Evolutionary conservation across 495 filamentous ascomycete species (phyloP).

Genomic region (Xylaria venustula): DNA sequence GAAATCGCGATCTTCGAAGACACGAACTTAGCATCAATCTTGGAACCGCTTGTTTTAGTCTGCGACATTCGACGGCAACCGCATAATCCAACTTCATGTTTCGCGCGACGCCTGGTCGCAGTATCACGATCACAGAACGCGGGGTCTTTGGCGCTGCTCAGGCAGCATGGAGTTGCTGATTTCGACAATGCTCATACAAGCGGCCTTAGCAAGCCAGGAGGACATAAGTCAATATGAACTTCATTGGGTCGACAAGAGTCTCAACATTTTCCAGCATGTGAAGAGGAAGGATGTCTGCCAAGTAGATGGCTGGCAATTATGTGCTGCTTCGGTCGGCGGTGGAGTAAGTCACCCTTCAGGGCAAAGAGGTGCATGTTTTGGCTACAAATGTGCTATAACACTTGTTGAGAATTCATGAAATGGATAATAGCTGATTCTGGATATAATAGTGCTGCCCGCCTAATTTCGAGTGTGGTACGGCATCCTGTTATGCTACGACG

Average conservation of each 20-base stretch:
- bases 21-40: not conserved
- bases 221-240: constrained; percentile 18
- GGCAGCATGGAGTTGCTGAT: constrained; percentile 26
- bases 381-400: not conserved
- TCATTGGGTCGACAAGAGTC: constrained; percentile 37
- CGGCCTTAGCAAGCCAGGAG: constrained; percentile 6
- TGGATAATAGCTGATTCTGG: not conserved
- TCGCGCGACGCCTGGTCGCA: not conserved
- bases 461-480: constrained; percentile 39
- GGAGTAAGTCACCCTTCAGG: constrained; percentile 16
- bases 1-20: not conserved
- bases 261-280: constrained; percentile 19
- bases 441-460: constrained; percentile 37
- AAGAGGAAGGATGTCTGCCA: constrained; percentile 25
- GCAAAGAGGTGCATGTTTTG: not conserved
- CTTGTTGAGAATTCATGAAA: not conserved
- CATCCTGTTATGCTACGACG: constrained; percentile 45
- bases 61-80: not conserved
- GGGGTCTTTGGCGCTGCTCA: constrained; percentile 26
- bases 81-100: not conserved
- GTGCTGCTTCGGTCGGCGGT: constrained; percentile 35
- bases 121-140: constrained; percentile 25
- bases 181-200: constrained; percentile 21
- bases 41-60: not conserved
- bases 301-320: constrained; percentile 26